Evolutionary conservation across 2,329 filamentous ascomycete species (phyloP).

Genomic region (Cordyceps pruinosa): DNA sequence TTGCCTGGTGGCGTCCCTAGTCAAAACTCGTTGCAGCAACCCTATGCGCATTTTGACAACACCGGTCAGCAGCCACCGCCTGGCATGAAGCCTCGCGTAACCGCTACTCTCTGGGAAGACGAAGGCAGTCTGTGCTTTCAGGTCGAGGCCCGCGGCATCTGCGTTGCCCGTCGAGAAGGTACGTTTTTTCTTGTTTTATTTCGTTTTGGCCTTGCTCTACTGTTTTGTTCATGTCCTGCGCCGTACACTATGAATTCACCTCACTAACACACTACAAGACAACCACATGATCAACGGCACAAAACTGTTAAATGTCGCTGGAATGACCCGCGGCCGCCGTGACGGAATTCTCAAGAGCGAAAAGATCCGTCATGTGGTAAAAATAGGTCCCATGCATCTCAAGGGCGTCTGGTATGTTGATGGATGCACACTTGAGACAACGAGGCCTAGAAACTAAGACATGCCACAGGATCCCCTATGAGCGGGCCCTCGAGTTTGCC

Average conservation of each 20-base stretch:
- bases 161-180: conserved; percentile 91
- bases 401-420: conserved; percentile 86
- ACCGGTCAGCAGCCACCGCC: conserved; percentile 90
- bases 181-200: conserved; percentile 24
- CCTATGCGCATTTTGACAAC: conserved; percentile 63
- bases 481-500: conserved; percentile 93
- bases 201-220: no score
- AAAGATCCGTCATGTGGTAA: conserved; percentile 93
- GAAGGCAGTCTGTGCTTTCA: conserved; percentile 97
- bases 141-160: conserved; percentile 92
- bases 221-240: neutral
- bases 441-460: conserved; percentile 20
- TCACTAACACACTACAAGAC: conserved; percentile 37
- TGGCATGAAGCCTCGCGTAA: conserved; percentile 93
- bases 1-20: conserved; percentile 51
- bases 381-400: conserved; percentile 97
- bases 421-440: conserved; percentile 16
- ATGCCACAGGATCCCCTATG: conserved; percentile 80
- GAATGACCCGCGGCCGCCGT: conserved; percentile 91
- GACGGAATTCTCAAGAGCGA: conserved; percentile 98
- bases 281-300: conserved; percentile 99
- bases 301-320: conserved; percentile 91
- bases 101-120: conserved; percentile 95
- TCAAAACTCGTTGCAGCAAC: conserved; percentile 44
- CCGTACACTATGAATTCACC: neutral